A percentile compares a stretch with the other conserved stretches of the same genome.
Evolutionary conservation across 1,284 basidiomycete species (phyloP).

Genomic region (Tilletia horrida): DNA sequence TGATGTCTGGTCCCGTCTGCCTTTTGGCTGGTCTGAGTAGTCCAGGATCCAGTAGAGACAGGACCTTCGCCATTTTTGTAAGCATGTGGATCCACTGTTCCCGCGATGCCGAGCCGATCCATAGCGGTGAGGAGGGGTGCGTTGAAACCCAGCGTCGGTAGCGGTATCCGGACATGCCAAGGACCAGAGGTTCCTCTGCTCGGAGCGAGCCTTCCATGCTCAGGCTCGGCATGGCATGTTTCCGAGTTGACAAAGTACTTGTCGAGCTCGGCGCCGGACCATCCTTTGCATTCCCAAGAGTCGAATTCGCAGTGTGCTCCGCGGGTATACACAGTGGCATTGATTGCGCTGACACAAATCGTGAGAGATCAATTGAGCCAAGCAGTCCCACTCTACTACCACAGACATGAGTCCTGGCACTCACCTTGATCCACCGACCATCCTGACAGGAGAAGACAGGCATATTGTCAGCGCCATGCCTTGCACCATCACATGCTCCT

Average conservation of each 20-base stretch:
- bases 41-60: constrained; percentile 19
- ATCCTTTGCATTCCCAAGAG: constrained; percentile 14
- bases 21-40: constrained; percentile 8
- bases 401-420: neutral
- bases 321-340: constrained; percentile 18
- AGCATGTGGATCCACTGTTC: constrained; percentile 18
- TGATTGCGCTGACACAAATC: constrained; percentile 19
- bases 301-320: constrained; percentile 17
- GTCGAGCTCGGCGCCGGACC: constrained; percentile 8
- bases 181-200: constrained; percentile 9
- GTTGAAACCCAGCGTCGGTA: constrained; percentile 2
- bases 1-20: constrained; percentile 20
- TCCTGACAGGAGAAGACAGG: neutral
- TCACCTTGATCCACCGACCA: constrained; percentile 24
- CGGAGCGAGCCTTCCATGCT: neutral
- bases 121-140: constrained; percentile 9
- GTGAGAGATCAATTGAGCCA: neutral
- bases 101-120: constrained; percentile 14
- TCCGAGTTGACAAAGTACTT: constrained; percentile 2
- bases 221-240: neutral
- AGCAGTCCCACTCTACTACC: neutral
- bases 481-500: too few species aligned
- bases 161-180: neutral
- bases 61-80: constrained; percentile 15
- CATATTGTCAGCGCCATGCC: neutral